These are phyloP conservation scores for Paecilomyces sp. DNA, from an alignment of 2,329 filamentous ascomycete genomes.

Conservation along the genomic window DNA sequence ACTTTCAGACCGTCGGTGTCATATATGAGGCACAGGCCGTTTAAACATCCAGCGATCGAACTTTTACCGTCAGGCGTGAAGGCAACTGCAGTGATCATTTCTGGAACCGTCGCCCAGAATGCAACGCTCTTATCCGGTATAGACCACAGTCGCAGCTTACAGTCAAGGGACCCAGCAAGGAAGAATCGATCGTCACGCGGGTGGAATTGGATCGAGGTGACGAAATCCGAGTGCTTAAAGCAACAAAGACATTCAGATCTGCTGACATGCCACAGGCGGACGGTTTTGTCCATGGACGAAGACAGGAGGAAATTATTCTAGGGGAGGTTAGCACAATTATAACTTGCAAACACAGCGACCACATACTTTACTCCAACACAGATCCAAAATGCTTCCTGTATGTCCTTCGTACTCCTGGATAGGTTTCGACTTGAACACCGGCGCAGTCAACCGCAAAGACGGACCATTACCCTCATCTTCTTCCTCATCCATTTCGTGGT, in stretches of 20 bases:
- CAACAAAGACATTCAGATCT: slow-evolving; percentile 80
- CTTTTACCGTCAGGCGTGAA: slow-evolving; percentile 90
- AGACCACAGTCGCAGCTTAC: slow-evolving; percentile 84
- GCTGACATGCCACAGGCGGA: slow-evolving; percentile 86
- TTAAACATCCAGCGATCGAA: slow-evolving; percentile 80
- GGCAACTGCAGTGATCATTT: slow-evolving; percentile 88
- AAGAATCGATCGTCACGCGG: slow-evolving; percentile 95
- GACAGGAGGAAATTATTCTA: slow-evolving; percentile 91
- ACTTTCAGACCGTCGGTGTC: slow-evolving; percentile 85
- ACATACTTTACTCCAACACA: slow-evolving; percentile 86
- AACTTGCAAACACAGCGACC: background rate
- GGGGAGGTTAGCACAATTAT: slow-evolving; percentile 3
- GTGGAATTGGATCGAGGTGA: slow-evolving; percentile 91
- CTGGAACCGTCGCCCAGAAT: slow-evolving; percentile 66
- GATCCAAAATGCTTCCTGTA: slow-evolving; percentile 74
- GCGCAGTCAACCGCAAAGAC: slow-evolving; percentile 68
- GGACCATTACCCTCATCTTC: slow-evolving; percentile 40
- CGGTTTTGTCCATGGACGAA: slow-evolving; percentile 96
- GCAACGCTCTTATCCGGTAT: slow-evolving; percentile 95
- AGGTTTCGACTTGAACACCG: slow-evolving; percentile 78
- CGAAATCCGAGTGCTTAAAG: slow-evolving; percentile 91
- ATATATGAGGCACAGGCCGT: slow-evolving; percentile 81
- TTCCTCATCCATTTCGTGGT: slow-evolving; percentile 65
- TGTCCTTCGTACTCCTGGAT: slow-evolving; percentile 77
- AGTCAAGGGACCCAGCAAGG: slow-evolving; percentile 84